Evolutionary conservation across 306 rosid genomes (phyloP).

Genomic region (Macrotyloma uniflorum): DNA sequence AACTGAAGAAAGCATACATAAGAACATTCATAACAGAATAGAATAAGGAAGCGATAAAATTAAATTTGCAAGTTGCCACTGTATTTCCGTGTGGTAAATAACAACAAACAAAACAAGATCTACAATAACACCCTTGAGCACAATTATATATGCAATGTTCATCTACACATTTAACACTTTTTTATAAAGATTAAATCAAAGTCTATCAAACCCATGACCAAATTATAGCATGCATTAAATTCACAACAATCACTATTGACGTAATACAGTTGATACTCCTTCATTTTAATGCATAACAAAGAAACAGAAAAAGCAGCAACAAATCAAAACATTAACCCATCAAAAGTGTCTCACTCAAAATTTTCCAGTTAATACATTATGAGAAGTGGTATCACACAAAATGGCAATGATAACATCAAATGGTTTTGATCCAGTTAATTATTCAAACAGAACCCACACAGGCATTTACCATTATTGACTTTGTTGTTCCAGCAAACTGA

Average conservation of each 20-base stretch:
- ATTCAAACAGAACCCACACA: constrained; percentile 49
- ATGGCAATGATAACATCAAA: not conserved
- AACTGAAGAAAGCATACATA: constrained; percentile 45
- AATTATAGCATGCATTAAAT: constrained; percentile 13
- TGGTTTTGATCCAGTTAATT: constrained; percentile 39
- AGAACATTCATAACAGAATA: constrained; percentile 36
- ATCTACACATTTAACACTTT: not conserved
- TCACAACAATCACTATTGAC: constrained; percentile 16
- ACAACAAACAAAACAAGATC: constrained; percentile 3
- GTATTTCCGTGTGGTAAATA: not conserved
- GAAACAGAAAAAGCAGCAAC: not conserved
- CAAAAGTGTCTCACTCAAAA: constrained; percentile 27
- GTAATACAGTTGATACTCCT: constrained; percentile 15
- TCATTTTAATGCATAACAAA: not conserved
- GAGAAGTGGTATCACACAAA: not conserved
- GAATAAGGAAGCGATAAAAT: constrained; percentile 10
- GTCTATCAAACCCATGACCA: constrained; percentile 15
- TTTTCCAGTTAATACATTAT: not conserved
- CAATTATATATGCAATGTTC: not conserved
- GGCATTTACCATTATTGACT: constrained; percentile 56
- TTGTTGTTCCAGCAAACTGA: constrained; percentile 59
- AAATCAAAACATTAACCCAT: constrained; percentile 23
- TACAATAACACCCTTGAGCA: not conserved
- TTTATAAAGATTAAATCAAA: not conserved
- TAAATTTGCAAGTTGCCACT: constrained; percentile 15